These are phyloP conservation scores for Penicillium sumatraense DNA, from an alignment of 2,329 filamentous ascomycete species.

Conservation along the genomic window DNA sequence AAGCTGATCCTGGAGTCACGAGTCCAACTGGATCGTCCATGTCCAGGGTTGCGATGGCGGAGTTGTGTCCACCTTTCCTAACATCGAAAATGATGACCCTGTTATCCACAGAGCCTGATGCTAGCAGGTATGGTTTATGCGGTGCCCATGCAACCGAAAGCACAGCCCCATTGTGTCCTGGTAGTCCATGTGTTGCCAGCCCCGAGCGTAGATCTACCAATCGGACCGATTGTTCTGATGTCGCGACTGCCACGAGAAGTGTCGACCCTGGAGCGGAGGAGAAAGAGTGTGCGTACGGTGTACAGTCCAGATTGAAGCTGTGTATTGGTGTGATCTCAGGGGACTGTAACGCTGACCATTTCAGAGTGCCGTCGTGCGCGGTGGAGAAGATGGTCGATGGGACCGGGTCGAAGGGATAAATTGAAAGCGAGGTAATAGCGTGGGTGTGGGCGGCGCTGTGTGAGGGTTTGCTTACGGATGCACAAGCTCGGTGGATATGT, in stretches of 20 bases:
- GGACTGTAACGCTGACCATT: conserved; percentile 47
- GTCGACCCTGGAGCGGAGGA: conserved; percentile 68
- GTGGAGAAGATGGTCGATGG: conserved; percentile 53
- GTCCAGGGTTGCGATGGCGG: conserved; percentile 76
- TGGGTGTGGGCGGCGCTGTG: conserved; percentile 48
- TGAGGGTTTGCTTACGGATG: conserved; percentile 45
- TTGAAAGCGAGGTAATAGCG: conserved; percentile 52
- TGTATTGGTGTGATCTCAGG: conserved; percentile 48
- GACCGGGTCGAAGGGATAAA: conserved; percentile 54
- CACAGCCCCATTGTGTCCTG: conserved; percentile 69
- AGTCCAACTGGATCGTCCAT: conserved; percentile 81
- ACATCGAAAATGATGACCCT: conserved; percentile 87
- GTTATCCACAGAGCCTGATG: conserved; percentile 83
- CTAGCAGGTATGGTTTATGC: conserved; percentile 75
- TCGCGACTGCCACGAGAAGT: conserved; percentile 85
- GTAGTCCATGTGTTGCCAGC: conserved; percentile 71
- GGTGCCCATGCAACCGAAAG: conserved; percentile 82
- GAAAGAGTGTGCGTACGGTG: conserved; percentile 67
- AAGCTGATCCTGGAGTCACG: conserved; percentile 41
- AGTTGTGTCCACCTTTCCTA: conserved; percentile 68
- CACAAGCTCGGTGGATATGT: conserved; percentile 59
- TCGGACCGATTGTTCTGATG: conserved; percentile 80
- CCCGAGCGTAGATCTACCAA: conserved; percentile 86
- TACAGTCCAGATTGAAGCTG: conserved; percentile 52
- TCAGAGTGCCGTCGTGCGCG: conserved; percentile 51